Conservation (phyloP, 345 rosid genomes). For the Citrus inodora region DNA sequence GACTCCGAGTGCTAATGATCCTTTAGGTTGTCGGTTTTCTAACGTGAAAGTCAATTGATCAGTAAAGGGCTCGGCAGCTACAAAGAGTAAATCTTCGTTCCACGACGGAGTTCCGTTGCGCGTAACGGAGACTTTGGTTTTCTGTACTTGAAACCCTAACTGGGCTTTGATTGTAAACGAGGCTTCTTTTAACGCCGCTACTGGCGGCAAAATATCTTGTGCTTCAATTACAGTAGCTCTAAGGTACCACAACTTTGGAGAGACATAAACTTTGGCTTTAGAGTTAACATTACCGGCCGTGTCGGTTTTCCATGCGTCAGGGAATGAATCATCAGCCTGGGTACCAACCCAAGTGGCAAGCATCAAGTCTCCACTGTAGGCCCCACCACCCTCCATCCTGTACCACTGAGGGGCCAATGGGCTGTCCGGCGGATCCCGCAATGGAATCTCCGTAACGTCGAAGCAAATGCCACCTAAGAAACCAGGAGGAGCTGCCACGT, state of each 20-base stretch:
- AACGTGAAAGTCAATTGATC: slow-evolving; percentile 50
- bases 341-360: slow-evolving; percentile 97
- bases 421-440: slow-evolving; percentile 94
- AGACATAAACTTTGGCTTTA: slow-evolving; percentile 73
- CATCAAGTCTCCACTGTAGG: slow-evolving; percentile 66
- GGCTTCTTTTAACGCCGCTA: slow-evolving; percentile 46
- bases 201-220: slow-evolving; percentile 48
- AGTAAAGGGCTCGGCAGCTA: slow-evolving; percentile 73
- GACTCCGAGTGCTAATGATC: slow-evolving; percentile 42
- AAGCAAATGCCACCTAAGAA: slow-evolving; percentile 85
- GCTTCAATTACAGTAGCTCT: slow-evolving; percentile 74
- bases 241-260: slow-evolving; percentile 86
- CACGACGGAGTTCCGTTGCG: slow-evolving; percentile 70
- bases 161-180: slow-evolving; percentile 68
- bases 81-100: slow-evolving; percentile 82
- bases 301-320: slow-evolving; percentile 90
- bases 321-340: slow-evolving; percentile 89
- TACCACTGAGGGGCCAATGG: slow-evolving; percentile 97
- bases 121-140: slow-evolving; percentile 52
- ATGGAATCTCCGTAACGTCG: slow-evolving; percentile 71
- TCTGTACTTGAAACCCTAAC: slow-evolving; percentile 69
- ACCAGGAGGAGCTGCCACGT: slow-evolving; percentile 23
- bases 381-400: slow-evolving; percentile 72
- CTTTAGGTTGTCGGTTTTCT: slow-evolving; percentile 62
- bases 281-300: slow-evolving; percentile 60